A percentile compares a stretch with the other conserved stretches of the same genome.
These are phyloP conservation scores for Fusarium subtropicale DNA, from an alignment of 2,329 filamentous ascomycete species.

Conservation along the genomic window DNA sequence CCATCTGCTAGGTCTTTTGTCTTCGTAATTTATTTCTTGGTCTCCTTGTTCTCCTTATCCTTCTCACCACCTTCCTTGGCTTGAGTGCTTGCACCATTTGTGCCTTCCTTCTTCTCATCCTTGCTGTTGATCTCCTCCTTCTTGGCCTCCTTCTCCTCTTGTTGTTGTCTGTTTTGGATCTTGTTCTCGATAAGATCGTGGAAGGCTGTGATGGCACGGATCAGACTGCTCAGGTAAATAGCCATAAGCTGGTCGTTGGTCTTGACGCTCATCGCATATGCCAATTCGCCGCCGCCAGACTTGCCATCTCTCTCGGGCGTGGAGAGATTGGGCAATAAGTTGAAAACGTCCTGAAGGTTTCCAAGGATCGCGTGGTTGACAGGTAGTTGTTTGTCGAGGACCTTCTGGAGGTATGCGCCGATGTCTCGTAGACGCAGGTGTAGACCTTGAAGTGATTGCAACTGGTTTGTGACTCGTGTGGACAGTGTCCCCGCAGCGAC, in stretches of 20 bases:
- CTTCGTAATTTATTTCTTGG: slow-evolving; percentile 52
- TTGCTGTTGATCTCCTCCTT: slow-evolving; percentile 75
- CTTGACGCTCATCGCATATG: slow-evolving; percentile 98
- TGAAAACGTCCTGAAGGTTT: slow-evolving; percentile 99
- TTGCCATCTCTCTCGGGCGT: slow-evolving; percentile 78
- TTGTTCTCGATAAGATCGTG: slow-evolving; percentile 99
- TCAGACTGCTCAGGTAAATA: slow-evolving; percentile 93
- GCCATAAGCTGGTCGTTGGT: slow-evolving; percentile 99
- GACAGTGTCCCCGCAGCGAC: slow-evolving; percentile 97
- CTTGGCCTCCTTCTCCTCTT: slow-evolving; percentile 93
- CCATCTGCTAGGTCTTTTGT: slow-evolving; percentile 24
- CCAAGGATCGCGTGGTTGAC: slow-evolving; percentile 98
- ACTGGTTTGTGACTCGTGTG: slow-evolving; percentile 95
- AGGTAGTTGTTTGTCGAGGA: slow-evolving; percentile 90
- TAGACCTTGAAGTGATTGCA: slow-evolving; percentile 95
- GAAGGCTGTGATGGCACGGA: slow-evolving; percentile 97
- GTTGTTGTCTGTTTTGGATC: slow-evolving; percentile 97
- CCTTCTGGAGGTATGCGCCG: slow-evolving; percentile 93
- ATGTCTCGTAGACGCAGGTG: slow-evolving; percentile 96
- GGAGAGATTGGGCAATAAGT: slow-evolving; percentile 94
- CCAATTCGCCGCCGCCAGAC: slow-evolving; percentile 81
- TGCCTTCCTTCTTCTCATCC: slow-evolving; percentile 67
- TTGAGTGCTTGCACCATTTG: slow-evolving; percentile 55
- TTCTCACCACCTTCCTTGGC: slow-evolving; percentile 64
- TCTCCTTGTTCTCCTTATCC: slow-evolving; percentile 69